Percentiles rank a stretch among this genome's conserved stretches.
phyloP scores from a whole-genome alignment of 2,329 filamentous ascomycete genomes.

The Pseudogymnoascus sp. region DNA sequence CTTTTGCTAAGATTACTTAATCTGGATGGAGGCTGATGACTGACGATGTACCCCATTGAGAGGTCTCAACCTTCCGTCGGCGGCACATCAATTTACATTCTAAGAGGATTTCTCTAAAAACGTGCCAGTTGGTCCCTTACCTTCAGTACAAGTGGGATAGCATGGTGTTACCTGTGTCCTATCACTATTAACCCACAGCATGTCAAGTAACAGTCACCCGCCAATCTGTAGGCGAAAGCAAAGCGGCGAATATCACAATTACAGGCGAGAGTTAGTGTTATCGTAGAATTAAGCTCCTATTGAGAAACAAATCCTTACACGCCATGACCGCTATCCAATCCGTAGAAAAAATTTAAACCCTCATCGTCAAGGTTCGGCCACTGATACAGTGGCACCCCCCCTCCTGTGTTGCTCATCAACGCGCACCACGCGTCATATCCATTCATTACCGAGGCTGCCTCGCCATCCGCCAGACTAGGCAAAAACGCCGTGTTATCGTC shows the following conservation, averaged over 20 bases:
- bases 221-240: no score
- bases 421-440: slow-evolving; percentile 10
- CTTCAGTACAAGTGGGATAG: no score
- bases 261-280: neutral
- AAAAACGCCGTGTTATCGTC: neutral
- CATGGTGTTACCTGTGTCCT: no score
- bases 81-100: no score
- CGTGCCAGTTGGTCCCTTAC: no score
- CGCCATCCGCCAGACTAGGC: slow-evolving; percentile 7
- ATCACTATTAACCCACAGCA: no score
- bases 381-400: neutral
- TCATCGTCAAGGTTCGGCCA: slow-evolving; percentile 10
- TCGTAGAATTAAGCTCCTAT: neutral
- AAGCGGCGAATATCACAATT: neutral
- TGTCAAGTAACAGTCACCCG: no score
- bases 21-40: no score
- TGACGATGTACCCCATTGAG: no score
- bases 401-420: slow-evolving; percentile 7
- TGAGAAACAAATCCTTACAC: neutral
- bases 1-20: no score
- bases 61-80: no score
- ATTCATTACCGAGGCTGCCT: slow-evolving; percentile 11
- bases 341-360: slow-evolving; percentile 9
- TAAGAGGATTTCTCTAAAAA: no score
- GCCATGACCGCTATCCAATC: neutral